A percentile compares a stretch with the other conserved stretches of the same genome.
Conservation (phyloP, 2,329 filamentous ascomycete genomes). For the Cladosporium sp. region DNA sequence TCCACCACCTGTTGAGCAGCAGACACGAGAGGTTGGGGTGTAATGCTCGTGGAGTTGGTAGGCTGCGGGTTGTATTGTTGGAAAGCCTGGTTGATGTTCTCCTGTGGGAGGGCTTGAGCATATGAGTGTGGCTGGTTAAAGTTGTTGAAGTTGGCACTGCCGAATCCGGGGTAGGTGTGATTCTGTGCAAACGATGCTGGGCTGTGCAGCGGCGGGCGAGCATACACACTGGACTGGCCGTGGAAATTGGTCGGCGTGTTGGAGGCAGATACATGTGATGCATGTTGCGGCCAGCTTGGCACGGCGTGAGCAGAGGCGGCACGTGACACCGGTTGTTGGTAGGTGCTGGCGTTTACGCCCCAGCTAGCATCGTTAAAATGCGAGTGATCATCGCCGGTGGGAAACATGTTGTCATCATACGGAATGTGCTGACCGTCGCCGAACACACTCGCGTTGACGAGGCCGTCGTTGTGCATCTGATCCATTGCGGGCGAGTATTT, state of each 20-base stretch:
- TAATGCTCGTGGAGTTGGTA: constrained; percentile 21
- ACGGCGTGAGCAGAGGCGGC: constrained; percentile 12
- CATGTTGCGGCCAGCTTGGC: constrained; percentile 23
- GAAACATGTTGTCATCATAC: constrained; percentile 27
- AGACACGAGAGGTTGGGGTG: constrained; percentile 25
- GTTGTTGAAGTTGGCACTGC: constrained; percentile 13
- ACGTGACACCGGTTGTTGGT: constrained; percentile 24
- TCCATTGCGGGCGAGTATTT: constrained; percentile 1
- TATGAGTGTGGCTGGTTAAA: constrained; percentile 10
- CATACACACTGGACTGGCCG: constrained; percentile 19
- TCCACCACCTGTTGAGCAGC: not conserved
- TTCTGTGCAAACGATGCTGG: constrained; percentile 22
- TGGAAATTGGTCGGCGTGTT: constrained; percentile 15
- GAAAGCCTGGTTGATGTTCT: constrained; percentile 15
- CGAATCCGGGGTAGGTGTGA: constrained; percentile 18
- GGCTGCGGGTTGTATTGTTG: constrained; percentile 8
- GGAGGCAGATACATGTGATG: constrained; percentile 19
- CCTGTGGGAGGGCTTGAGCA: constrained; percentile 13
- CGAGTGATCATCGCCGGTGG: constrained; percentile 20
- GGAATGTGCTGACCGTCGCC: constrained; percentile 23
- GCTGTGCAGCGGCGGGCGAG: constrained; percentile 23
- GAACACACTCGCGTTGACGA: constrained; percentile 24
- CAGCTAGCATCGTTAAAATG: constrained; percentile 27
- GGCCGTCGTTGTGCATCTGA: constrained; percentile 25
- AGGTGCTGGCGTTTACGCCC: constrained; percentile 27